A percentile compares a stretch with the other conserved stretches of the same genome.
Conservation (phyloP, 2,329 filamentous ascomycete genomes). For the Fusarium sp. region DNA sequence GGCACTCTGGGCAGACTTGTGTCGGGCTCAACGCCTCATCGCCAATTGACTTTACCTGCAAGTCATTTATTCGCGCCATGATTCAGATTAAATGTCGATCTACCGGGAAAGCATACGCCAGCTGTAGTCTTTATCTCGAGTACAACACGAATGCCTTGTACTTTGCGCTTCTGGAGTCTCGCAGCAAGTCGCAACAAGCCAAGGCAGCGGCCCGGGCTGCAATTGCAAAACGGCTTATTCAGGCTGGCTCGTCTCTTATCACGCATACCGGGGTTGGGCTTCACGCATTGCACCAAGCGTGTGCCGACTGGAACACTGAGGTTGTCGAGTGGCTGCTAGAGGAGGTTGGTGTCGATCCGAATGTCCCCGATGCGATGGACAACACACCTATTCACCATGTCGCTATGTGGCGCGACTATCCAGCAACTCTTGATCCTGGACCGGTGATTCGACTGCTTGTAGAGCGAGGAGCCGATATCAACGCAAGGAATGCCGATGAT, state of each 20-base stretch:
- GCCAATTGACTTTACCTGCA: not conserved
- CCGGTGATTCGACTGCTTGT: not conserved
- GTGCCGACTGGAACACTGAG: not conserved
- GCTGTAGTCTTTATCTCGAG: not conserved
- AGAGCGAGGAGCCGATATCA: constrained; percentile 1
- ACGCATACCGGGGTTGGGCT: constrained; percentile 2
- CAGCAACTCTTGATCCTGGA: not conserved
- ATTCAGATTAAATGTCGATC: not conserved
- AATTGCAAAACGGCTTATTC: not conserved
- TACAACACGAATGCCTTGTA: constrained; percentile 1
- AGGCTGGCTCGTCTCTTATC: not conserved
- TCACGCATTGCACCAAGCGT: not conserved
- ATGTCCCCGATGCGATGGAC: not conserved
- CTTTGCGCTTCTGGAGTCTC: constrained; percentile 6
- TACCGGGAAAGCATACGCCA: not conserved
- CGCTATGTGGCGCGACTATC: not conserved
- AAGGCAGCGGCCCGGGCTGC: not conserved
- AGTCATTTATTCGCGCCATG: not conserved
- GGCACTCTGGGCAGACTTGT: not conserved
- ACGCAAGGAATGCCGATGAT: not conserved
- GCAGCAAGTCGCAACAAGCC: not conserved
- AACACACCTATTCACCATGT: not conserved
- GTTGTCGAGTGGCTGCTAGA: not conserved
- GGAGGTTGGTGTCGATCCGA: not conserved
- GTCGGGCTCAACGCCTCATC: not conserved